Evolutionary conservation across 2,329 filamentous ascomycete species (phyloP), one percentile per base, ranked within the genome.

Genomic region (Parastagonospora avenae): DNA sequence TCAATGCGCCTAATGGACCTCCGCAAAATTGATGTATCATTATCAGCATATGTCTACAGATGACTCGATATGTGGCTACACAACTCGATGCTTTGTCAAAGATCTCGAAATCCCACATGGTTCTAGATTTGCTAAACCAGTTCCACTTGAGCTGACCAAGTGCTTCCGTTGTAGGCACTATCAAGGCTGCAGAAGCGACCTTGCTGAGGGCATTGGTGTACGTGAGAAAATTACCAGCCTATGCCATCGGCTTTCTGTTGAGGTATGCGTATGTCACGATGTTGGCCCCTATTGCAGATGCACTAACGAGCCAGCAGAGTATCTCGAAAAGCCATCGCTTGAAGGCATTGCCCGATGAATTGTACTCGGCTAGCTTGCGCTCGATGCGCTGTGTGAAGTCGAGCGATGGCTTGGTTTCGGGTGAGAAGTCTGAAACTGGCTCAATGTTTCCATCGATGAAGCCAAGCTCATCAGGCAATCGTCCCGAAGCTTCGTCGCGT

Each of bases 81-180:
- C 19, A 24, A 3, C 19, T 30, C 0, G 61, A 56, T 3, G 61
- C 56, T 7, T 64, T 64, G n/a, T 68, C 67, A 9, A 70, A 70
- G 4, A 63, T 60, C n/a, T 72, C 66, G 8, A 70, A 69, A 36
- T 71, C 68, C 57, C 61, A 64, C 40, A 70, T 62, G 2, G 54
- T 55, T 4, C 44, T 56, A 1, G 62, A 54, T 0, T 47, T 39
- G 2, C 55, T 19, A 7, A 62, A 60, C 64, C 67, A 68, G 8
- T 50, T 52, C 60, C 67, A 71, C 39, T 69, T 70, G 2, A 68
- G 39, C 16, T 70, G 65, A 0, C 66, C 65, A 0, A 70, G 48
- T 1, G 60, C 63, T 50, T 70, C 65, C 1, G 63, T 48, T 0
- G 61, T 59, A 2, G 64, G 66, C 0, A 68, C 29, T 2, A 66